Conservation (phyloP, 352 stramenopile species). For the Sclerospora graminicola region DNA sequence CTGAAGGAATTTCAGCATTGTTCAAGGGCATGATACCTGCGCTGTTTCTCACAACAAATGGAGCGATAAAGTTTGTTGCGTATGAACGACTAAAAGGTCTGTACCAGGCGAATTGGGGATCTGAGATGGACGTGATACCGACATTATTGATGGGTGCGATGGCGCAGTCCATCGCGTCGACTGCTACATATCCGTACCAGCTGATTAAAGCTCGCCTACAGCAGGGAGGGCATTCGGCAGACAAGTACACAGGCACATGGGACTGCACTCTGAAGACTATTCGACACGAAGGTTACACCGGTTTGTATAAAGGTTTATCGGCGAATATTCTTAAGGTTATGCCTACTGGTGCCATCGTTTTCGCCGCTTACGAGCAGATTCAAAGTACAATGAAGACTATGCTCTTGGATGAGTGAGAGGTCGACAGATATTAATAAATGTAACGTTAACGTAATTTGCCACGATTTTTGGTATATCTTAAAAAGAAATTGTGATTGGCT, state of each 20-base stretch:
- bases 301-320: slow-evolving; percentile 93
- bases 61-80: slow-evolving; percentile 91
- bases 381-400: slow-evolving; percentile 38
- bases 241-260: slow-evolving; percentile 87
- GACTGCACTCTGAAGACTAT: slow-evolving; percentile 87
- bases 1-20: slow-evolving; percentile 90
- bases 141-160: slow-evolving; percentile 70
- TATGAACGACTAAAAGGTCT: slow-evolving; percentile 65
- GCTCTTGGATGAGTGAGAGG: slow-evolving; percentile 32
- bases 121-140: slow-evolving; percentile 57
- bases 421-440: too few species aligned
- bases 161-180: slow-evolving; percentile 76
- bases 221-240: slow-evolving; percentile 67
- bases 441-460: too few species aligned
- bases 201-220: slow-evolving; percentile 95
- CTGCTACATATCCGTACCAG: slow-evolving; percentile 92
- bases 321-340: slow-evolving; percentile 95
- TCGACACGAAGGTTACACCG: slow-evolving; percentile 84
- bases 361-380: slow-evolving; percentile 81
- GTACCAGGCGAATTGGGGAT: slow-evolving; percentile 50
- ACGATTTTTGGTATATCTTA: too few species aligned
- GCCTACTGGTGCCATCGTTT: slow-evolving; percentile 93
- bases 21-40: slow-evolving; percentile 95
- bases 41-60: slow-evolving; percentile 94
- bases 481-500: too few species aligned